Conservation (phyloP, 371 early-diverging fungal genomes). For the Cokeromyces recurvatus region DNA sequence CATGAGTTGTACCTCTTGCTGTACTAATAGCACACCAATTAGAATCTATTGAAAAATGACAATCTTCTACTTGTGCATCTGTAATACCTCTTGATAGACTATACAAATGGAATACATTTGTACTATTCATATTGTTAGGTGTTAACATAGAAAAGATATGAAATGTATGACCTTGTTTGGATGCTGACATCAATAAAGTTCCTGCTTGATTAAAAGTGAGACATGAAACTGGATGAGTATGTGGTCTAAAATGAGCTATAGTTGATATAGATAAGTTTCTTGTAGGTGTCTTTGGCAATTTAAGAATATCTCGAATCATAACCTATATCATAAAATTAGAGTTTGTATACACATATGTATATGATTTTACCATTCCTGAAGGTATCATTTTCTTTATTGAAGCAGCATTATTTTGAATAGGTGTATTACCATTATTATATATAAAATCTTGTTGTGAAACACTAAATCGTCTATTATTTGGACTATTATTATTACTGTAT, state of each 20-base stretch:
- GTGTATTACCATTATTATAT: too few species aligned
- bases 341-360: too few species aligned
- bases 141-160: slow-evolving; percentile 55
- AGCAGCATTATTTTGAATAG: not conserved
- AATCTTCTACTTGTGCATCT: slow-evolving; percentile 69
- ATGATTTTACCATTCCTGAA: slow-evolving; percentile 48
- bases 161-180: slow-evolving; percentile 72
- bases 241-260: slow-evolving; percentile 72
- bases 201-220: slow-evolving; percentile 65
- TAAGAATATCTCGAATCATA: slow-evolving; percentile 47
- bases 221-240: slow-evolving; percentile 65
- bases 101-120: slow-evolving; percentile 57
- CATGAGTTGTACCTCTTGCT: slow-evolving; percentile 75
- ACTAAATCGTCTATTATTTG: too few species aligned
- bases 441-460: too few species aligned
- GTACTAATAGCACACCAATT: slow-evolving; percentile 79
- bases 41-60: slow-evolving; percentile 68
- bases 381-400: slow-evolving; percentile 21
- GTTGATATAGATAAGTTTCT: slow-evolving; percentile 33
- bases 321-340: slow-evolving; percentile 19
- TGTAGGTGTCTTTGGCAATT: slow-evolving; percentile 23
- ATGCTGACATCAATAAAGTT: slow-evolving; percentile 67
- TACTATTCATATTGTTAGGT: slow-evolving; percentile 2
- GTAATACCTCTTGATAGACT: slow-evolving; percentile 76
- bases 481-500: too few species aligned